These are phyloP conservation scores for Recurvomyces mirabilis DNA, from an alignment of 495 filamentous ascomycete genomes.

Conservation along the genomic window DNA sequence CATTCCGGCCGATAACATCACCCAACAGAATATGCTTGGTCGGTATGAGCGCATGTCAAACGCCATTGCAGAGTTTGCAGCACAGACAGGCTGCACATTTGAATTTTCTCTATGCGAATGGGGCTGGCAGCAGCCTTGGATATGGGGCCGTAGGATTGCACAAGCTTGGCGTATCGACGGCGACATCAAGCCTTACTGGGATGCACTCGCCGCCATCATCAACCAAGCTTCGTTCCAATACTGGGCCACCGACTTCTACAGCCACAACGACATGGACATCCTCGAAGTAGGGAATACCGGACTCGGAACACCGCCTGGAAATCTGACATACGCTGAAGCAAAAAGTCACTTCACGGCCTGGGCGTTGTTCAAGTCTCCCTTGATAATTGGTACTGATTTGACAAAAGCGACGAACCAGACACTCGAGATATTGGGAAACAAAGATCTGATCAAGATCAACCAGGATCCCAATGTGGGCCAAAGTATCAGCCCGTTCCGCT, in stretches of 20 bases:
- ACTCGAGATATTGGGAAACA: constrained; percentile 19
- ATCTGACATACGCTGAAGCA: constrained; percentile 20
- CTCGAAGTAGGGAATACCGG: constrained; percentile 20
- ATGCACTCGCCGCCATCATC: constrained; percentile 14
- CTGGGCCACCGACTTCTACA: constrained; percentile 14
- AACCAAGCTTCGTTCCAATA: constrained; percentile 14
- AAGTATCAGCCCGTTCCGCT: constrained; percentile 16
- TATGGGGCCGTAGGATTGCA: constrained; percentile 15
- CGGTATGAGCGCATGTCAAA: constrained; percentile 17
- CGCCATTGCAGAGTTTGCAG: constrained; percentile 12
- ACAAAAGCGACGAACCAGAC: constrained; percentile 13
- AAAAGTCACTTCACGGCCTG: constrained; percentile 18
- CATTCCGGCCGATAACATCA: constrained; percentile 17
- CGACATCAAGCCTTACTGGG: constrained; percentile 20
- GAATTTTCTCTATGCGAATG: constrained; percentile 19
- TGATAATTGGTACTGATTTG: constrained; percentile 22
- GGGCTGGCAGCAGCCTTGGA: constrained; percentile 18
- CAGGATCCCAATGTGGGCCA: constrained; percentile 22
- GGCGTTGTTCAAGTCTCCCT: constrained; percentile 19
- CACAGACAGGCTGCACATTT: constrained; percentile 6
- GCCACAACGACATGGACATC: constrained; percentile 17
- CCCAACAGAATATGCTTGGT: constrained; percentile 17
- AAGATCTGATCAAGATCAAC: constrained; percentile 23
- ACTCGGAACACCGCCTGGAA: constrained; percentile 14
- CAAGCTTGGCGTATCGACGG: constrained; percentile 22